phyloP scores from a whole-genome alignment of 2,329 filamentous ascomycete species.

The Neobulgaria alba region DNA sequence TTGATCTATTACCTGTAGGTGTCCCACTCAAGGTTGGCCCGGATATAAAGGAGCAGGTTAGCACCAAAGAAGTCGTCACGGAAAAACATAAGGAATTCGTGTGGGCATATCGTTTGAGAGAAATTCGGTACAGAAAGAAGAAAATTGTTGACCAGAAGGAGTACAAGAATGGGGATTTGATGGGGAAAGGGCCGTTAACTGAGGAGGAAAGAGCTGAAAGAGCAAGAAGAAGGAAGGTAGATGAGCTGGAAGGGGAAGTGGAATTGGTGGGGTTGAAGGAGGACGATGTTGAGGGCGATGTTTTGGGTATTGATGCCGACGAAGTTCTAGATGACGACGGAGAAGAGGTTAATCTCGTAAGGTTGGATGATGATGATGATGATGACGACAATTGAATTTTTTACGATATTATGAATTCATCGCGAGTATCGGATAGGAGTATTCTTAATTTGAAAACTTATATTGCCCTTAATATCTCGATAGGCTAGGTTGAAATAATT shows the following conservation, averaged over 20 bases:
- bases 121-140: slow-evolving; percentile 9
- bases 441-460: no score
- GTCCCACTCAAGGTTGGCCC: slow-evolving; percentile 10
- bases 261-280: background rate
- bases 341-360: background rate
- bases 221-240: background rate
- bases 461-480: no score
- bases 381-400: background rate
- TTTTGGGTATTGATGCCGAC: background rate
- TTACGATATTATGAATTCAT: background rate
- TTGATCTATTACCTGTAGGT: slow-evolving; percentile 5
- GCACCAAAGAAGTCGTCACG: background rate
- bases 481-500: no score
- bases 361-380: background rate
- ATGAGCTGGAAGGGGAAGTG: background rate
- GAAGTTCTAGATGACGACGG: background rate
- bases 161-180: background rate
- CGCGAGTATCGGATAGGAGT: no score
- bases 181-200: background rate
- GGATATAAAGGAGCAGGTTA: background rate
- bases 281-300: background rate
- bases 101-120: slow-evolving; percentile 12
- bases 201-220: background rate
- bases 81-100: slow-evolving; percentile 10
- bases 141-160: background rate